Evolutionary conservation across 1,139 yeast species (phyloP).

Genomic region (Scheffersomyces parashehatae): DNA sequence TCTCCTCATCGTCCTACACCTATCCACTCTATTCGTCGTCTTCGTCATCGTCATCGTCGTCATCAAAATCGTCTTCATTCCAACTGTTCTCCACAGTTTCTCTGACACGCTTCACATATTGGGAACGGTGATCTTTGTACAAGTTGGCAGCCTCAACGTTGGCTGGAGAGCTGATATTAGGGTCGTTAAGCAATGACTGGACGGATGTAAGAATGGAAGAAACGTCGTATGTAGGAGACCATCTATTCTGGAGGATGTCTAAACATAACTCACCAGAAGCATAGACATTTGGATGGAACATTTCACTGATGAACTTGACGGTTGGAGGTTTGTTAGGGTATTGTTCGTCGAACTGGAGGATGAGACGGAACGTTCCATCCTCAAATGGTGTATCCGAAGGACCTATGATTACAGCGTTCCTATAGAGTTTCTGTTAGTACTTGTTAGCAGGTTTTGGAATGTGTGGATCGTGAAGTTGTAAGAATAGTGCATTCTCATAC

Average conservation of each 20-base stretch:
- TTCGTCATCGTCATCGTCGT: conserved; percentile 65
- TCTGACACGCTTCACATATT: conserved; percentile 85
- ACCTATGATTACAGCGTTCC: conserved; percentile 96
- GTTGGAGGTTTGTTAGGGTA: conserved; percentile 96
- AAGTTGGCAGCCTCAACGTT: conserved; percentile 97
- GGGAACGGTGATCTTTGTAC: conserved; percentile 92
- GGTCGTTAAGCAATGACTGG: conserved; percentile 87
- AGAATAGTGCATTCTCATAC: no score
- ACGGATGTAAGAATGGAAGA: conserved; percentile 92
- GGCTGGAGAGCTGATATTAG: conserved; percentile 95
- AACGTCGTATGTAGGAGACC: conserved; percentile 99
- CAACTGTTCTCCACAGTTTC: conserved; percentile 93
- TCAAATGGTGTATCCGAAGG: conserved; percentile 98
- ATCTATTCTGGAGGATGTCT: conserved; percentile 92
- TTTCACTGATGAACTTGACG: conserved; percentile 86
- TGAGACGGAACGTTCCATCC: conserved; percentile 91
- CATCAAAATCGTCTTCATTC: conserved; percentile 62
- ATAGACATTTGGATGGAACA: conserved; percentile 98
- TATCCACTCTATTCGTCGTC: conserved; percentile 10
- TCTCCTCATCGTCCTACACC: no score
- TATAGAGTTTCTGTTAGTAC: conserved; percentile 13
- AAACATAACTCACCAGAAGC: conserved; percentile 94
- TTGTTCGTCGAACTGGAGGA: conserved; percentile 91
- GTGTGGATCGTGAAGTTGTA: no score
- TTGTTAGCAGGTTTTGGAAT: no score